Conservation (phyloP, 495 filamentous ascomycete species). For the Podospora tetraspora region DNA sequence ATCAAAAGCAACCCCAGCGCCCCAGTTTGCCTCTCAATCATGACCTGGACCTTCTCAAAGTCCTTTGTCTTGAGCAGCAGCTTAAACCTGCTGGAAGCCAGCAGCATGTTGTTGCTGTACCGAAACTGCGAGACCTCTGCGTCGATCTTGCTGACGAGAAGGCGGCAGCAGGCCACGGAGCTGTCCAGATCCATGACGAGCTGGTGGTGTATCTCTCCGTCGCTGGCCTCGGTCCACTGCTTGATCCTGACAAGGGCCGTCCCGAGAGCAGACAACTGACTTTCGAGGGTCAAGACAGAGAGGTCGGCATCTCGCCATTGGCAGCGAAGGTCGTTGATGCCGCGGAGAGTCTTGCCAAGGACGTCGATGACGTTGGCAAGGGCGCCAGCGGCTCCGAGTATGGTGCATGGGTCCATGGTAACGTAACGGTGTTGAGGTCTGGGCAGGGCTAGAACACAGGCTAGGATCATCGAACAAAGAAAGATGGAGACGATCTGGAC, state of each 20-base stretch:
- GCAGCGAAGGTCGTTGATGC: background rate
- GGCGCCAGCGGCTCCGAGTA: background rate
- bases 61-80: slow-evolving; percentile 5
- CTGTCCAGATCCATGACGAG: slow-evolving; percentile 3
- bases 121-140: background rate
- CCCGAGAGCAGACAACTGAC: background rate
- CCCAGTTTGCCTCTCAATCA: background rate
- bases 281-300: background rate
- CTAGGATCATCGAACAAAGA: background rate
- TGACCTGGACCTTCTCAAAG: background rate
- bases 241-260: background rate
- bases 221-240: background rate
- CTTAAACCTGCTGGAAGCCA: background rate
- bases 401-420: background rate
- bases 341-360: background rate
- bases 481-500: background rate
- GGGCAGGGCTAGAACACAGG: background rate
- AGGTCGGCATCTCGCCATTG: slow-evolving; percentile 2
- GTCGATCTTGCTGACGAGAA: background rate
- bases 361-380: background rate
- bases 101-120: background rate
- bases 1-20: background rate
- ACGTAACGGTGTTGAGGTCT: background rate
- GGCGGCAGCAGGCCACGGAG: background rate
- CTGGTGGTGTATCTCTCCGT: background rate